Evolutionary conservation across 129 eudicot species (phyloP).

Genomic region (Chrysanthemum makinoi): DNA sequence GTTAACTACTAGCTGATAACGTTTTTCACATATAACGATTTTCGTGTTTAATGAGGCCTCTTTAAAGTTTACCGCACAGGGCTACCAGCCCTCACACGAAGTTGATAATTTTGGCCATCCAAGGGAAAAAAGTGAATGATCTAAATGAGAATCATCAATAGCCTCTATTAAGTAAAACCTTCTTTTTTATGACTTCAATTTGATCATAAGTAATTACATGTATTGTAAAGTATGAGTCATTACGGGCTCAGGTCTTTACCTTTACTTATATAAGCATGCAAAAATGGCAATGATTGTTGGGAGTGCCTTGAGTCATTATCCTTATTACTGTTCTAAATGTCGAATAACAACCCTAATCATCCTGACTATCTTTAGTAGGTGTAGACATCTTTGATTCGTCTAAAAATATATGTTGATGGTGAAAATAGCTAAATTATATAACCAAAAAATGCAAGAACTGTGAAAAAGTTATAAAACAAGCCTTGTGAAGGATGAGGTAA

Average conservation of each 20-base stretch:
- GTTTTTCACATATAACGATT: too few relatives aligned
- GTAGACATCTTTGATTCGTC: background rate
- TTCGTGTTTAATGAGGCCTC: too few relatives aligned
- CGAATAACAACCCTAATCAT: background rate
- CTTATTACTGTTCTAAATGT: background rate
- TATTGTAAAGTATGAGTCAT: background rate
- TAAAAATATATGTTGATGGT: background rate
- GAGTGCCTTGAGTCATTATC: background rate
- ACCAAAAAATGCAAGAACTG: too few relatives aligned
- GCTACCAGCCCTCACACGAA: too few relatives aligned
- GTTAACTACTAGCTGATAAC: too few relatives aligned
- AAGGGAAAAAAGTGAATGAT: background rate
- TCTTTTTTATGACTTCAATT: too few relatives aligned
- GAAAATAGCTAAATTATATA: too few relatives aligned
- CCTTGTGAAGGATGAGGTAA: too few relatives aligned
- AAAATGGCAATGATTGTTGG: background rate
- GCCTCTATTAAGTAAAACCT: background rate
- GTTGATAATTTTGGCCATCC: background rate
- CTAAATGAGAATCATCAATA: conserved; percentile 10
- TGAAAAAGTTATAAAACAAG: too few relatives aligned
- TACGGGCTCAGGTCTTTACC: background rate
- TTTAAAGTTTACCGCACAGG: too few relatives aligned
- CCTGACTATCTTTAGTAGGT: background rate
- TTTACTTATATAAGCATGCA: background rate
- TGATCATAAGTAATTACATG: too few relatives aligned